Percentiles rank a stretch among this genome's conserved stretches.
These are phyloP conservation scores for Mycena filopes DNA, from an alignment of 768 basidiomycete species.

Conservation along the genomic window DNA sequence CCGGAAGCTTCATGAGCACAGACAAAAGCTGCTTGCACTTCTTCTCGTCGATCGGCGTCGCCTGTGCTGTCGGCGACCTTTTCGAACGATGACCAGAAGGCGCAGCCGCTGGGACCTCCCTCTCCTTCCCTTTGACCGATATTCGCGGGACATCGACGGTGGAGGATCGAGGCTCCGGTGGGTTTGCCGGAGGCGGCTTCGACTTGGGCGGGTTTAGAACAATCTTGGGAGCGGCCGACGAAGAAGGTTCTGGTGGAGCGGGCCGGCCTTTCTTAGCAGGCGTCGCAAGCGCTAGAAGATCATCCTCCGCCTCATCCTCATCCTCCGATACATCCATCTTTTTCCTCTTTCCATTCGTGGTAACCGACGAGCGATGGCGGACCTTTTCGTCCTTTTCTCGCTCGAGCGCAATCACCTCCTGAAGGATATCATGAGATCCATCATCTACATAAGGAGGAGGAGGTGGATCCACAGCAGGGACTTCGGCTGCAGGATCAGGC, in stretches of 20 bases:
- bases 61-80: constrained; percentile 45
- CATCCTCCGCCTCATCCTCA: constrained; percentile 49
- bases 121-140: constrained; percentile 81
- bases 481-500: constrained; percentile 54
- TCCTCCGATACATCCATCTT: constrained; percentile 42
- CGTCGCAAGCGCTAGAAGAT: constrained; percentile 69
- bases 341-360: constrained; percentile 64
- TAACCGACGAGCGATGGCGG: constrained; percentile 53
- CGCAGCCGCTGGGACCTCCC: constrained; percentile 54
- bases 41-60: constrained; percentile 78
- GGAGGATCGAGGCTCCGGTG: constrained; percentile 34
- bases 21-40: constrained; percentile 83
- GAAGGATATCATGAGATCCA: constrained; percentile 82
- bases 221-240: constrained; percentile 35
- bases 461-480: constrained; percentile 63
- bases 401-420: constrained; percentile 86
- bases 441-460: constrained; percentile 80
- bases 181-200: constrained; percentile 39
- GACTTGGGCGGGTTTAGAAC: constrained; percentile 38
- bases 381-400: constrained; percentile 68
- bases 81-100: constrained; percentile 53
- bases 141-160: constrained; percentile 47
- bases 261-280: constrained; percentile 69
- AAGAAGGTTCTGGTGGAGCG: constrained; percentile 53
- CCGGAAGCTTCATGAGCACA: constrained; percentile 66